A percentile compares a stretch with the other conserved stretches of the same genome.
These are phyloP conservation scores for Fusarium cicatricum DNA, from an alignment of 2,329 filamentous ascomycete species.

Conservation along the genomic window DNA sequence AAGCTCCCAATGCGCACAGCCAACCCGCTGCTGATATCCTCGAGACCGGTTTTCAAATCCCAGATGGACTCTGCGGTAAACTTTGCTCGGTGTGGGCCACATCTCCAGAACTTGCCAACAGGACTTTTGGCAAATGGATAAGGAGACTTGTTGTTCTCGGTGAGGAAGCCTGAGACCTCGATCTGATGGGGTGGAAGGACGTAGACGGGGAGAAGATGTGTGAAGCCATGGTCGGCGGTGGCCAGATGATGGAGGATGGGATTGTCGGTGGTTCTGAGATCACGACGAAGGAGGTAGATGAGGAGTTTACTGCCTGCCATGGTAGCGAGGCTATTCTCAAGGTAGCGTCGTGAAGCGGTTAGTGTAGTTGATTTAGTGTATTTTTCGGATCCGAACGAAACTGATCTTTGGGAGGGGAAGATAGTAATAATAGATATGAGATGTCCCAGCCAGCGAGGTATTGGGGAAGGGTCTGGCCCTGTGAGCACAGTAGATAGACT, in stretches of 20 bases:
- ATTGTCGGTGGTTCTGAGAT: slow-evolving; percentile 78
- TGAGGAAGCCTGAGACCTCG: slow-evolving; percentile 78
- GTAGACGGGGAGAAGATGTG: slow-evolving; percentile 76
- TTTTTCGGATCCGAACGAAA: not conserved
- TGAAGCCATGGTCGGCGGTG: slow-evolving; percentile 63
- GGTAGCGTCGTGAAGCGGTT: not conserved
- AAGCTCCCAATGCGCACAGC: slow-evolving; percentile 69
- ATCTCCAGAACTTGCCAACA: slow-evolving; percentile 76
- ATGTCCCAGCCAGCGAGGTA: slow-evolving; percentile 12
- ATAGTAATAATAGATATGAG: slow-evolving; percentile 3
- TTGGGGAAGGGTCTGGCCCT: slow-evolving; percentile 10
- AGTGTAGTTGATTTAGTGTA: not conserved
- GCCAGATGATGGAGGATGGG: slow-evolving; percentile 70
- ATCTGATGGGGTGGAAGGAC: slow-evolving; percentile 75
- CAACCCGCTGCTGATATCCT: slow-evolving; percentile 67
- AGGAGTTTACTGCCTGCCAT: slow-evolving; percentile 61
- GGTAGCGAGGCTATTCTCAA: not conserved
- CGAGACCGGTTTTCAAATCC: slow-evolving; percentile 72
- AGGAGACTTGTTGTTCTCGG: slow-evolving; percentile 62
- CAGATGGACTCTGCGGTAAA: slow-evolving; percentile 78
- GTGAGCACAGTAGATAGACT: not conserved
- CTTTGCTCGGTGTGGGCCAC: slow-evolving; percentile 74
- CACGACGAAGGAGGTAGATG: slow-evolving; percentile 76
- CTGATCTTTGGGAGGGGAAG: slow-evolving; percentile 9
- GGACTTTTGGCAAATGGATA: slow-evolving; percentile 73